A percentile compares a stretch with the other conserved stretches of the same genome.
Evolutionary conservation across 2,329 filamentous ascomycete species (phyloP).

Genomic region (Neonectria punicea): DNA sequence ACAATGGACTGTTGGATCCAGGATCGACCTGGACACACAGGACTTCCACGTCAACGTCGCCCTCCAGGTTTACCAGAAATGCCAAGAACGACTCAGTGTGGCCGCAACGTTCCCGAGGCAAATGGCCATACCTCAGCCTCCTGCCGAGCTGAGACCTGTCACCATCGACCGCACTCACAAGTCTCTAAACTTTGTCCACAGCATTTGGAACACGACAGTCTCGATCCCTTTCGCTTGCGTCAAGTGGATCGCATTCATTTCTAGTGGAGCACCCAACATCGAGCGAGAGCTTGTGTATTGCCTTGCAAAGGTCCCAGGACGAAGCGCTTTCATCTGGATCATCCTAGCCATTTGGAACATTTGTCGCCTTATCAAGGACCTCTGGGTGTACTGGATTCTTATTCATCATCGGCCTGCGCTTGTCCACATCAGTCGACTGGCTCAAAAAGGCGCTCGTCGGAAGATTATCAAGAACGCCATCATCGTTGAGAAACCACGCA

Average conservation of each 20-base stretch:
- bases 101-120: slow-evolving; percentile 1
- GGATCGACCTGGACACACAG: slow-evolving; percentile 19
- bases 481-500: slow-evolving; percentile 21
- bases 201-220: slow-evolving; percentile 2
- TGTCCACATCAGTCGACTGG: slow-evolving; percentile 23
- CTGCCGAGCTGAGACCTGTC: slow-evolving; percentile 9
- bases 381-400: slow-evolving; percentile 30
- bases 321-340: slow-evolving; percentile 7
- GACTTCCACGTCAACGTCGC: slow-evolving; percentile 25
- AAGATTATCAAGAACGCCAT: slow-evolving; percentile 24
- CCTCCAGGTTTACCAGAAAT: slow-evolving; percentile 20
- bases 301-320: slow-evolving; percentile 2
- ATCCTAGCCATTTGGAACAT: slow-evolving; percentile 23
- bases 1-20: slow-evolving; percentile 14
- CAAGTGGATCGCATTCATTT: slow-evolving; percentile 29
- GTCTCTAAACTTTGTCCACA: background rate
- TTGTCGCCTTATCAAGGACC: slow-evolving; percentile 23
- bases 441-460: slow-evolving; percentile 26
- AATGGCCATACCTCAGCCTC: background rate
- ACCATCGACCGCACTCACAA: slow-evolving; percentile 1
- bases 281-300: slow-evolving; percentile 26
- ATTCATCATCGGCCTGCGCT: slow-evolving; percentile 21
- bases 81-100: slow-evolving; percentile 8
- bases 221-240: slow-evolving; percentile 12
- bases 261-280: slow-evolving; percentile 21